Evolutionary conservation across 768 basidiomycete genomes (phyloP), one percentile per base, ranked within the genome.

Genomic region (Gymnopilus junonius): DNA sequence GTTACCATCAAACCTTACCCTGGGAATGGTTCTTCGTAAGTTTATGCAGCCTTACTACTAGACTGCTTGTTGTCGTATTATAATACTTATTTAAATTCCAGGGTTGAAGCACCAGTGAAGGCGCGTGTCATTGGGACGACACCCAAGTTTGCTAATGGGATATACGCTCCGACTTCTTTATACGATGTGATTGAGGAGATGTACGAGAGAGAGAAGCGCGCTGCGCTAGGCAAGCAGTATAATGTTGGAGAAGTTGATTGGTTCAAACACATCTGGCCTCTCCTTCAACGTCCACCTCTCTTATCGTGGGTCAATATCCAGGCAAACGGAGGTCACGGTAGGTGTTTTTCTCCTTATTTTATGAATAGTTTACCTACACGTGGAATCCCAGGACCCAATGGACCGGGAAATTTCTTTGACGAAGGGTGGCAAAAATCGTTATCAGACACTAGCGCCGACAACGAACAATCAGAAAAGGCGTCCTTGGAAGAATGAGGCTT

Each of bases 291-390:
- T 21, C 65, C 45, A 20, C 73, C 45, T 63, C 70, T 61, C 55
- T 37, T 74, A 6, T 74, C 74, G 7, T 77, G 76, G 76, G 65
- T 69, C 34, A 76, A 76, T 46, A 56, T 62, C 5, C 59, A 71
- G 42, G 74, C 70, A 14, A 65, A 67, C 48, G 63, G 70, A n/a
- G 75, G 76, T n/a, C 76, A 77, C 51, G 73, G 76, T 75, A 34
- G 15, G 50, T 29, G 25, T 35, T 27, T 2, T 37, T 11, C 2
- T 4, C 8, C 17, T 27, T 5, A 12, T 1, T 64, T 55, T 70
- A 65, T 37, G 46, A 67, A 29, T 1, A 5, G 39, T 50, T n/a
- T 48, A 34, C 17, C 17, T 46, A 27, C 31, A 31, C 29, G 51
- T 32, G 20, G 8, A 15, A 8, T 61, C 11, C 31, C 35, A 67